Evolutionary conservation across 2,329 filamentous ascomycete species (phyloP), one percentile per base, ranked within the genome.

Genomic region (Microcyclospora pomicola): DNA sequence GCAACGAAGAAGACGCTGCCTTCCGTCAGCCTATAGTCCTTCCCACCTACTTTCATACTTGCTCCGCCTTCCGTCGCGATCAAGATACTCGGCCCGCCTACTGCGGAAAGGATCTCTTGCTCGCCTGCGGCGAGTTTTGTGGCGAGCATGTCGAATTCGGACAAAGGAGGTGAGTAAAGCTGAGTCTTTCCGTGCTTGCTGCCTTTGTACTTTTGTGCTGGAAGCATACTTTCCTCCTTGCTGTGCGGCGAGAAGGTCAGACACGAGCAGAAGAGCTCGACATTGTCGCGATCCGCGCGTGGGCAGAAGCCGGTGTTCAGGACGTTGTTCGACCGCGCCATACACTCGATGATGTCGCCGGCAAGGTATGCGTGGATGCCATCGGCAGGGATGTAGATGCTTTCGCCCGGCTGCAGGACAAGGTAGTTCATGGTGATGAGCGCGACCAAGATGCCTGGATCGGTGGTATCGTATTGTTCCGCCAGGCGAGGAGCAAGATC

Each of bases 291-390:
- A 34, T 82, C 74, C 0, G 73, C 71, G 1, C 66, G 65, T 0
- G 80, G 79, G 47, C 79, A 85, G 63, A 87, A 83, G 0, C 81
- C 80, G 0, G 73, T 75, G 56, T 82, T 82, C 35, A 86, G 65
- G 2, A 86, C 80, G 41, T 84, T 83, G 62, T 85, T 77, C 14
- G 70, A 76, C 6, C 79, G 70, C 1, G 80, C 80, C 80, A 85
- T 85, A 59, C 80, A 84, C 57, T 85, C 80, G 48, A 85, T 74
- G 36, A 85, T 82, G 52, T 84, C 75, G 2, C 81, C 81, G 3
- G 70, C 69, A 0, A 85, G 63, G 51, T 83, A 85, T 0, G 80
- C 80, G 51, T 85, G 79, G 38, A 83, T 80, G 4, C 77, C 79
- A 46, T 84, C 79, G 1, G 78, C 77, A 0, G 79, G 80, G 12